Conservation (phyloP, 768 basidiomycete genomes). For the Phallus indusiatus region DNA sequence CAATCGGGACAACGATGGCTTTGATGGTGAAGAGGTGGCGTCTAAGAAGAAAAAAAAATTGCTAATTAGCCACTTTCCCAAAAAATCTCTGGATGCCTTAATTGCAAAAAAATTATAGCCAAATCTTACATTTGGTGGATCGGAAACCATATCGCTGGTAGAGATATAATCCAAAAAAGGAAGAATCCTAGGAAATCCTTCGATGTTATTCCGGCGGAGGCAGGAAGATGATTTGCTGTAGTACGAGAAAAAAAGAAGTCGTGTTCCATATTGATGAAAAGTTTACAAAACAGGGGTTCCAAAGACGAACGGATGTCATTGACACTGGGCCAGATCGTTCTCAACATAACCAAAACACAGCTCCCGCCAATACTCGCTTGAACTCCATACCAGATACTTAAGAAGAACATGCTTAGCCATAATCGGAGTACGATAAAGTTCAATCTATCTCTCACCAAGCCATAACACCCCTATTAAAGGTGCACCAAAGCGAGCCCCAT, state of each 20-base stretch:
- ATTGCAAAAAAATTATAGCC: too few species aligned
- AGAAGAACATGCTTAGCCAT: conserved; percentile 6
- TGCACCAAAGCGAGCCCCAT: conserved; percentile 72
- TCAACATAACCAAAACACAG: conserved; percentile 65
- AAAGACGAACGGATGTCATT: conserved; percentile 48
- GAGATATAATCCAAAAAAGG: conserved; percentile 75
- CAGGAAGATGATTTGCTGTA: conserved; percentile 62
- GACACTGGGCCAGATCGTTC: conserved; percentile 68
- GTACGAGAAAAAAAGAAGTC: neutral
- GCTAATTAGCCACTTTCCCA: conserved; percentile 1
- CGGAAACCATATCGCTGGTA: conserved; percentile 76
- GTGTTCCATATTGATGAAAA: too few species aligned
- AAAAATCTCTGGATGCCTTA: conserved; percentile 3
- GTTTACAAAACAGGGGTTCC: neutral
- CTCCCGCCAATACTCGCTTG: conserved; percentile 77
- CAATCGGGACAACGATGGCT: conserved; percentile 60
- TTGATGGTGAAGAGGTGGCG: conserved; percentile 77
- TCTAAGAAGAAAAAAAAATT: conserved; percentile 10
- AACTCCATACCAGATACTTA: conserved; percentile 68
- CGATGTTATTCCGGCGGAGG: conserved; percentile 64
- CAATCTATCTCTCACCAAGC: conserved; percentile 41
- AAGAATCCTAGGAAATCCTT: conserved; percentile 75
- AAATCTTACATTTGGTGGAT: conserved; percentile 63
- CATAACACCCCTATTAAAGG: conserved; percentile 67
- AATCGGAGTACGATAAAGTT: neutral